Conservation (phyloP, 805 yeast genomes). For the Candida hispaniensis region DNA sequence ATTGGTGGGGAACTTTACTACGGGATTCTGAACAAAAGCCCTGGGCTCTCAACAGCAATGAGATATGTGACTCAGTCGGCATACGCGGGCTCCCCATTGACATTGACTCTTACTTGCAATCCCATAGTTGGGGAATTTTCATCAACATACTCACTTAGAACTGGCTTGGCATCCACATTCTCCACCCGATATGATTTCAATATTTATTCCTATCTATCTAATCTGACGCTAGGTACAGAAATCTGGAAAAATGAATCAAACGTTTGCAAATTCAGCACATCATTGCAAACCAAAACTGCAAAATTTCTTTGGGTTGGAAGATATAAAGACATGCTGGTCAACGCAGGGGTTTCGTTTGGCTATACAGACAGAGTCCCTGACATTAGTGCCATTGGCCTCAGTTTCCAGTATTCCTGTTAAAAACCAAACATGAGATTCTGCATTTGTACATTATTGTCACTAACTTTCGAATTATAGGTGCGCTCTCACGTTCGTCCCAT, state of each 20-base stretch:
- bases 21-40: conserved; percentile 72
- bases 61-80: conserved; percentile 79
- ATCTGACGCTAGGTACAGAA: conserved; percentile 78
- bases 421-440: not conserved
- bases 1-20: conserved; percentile 85
- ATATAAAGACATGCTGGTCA: conserved; percentile 63
- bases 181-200: conserved; percentile 84
- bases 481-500: too few species aligned
- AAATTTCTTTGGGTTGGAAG: conserved; percentile 82
- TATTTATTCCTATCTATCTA: conserved; percentile 79
- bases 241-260: conserved; percentile 43
- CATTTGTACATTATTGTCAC: too few species aligned
- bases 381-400: conserved; percentile 44
- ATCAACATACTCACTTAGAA: conserved; percentile 76
- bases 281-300: conserved; percentile 49
- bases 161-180: conserved; percentile 59
- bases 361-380: conserved; percentile 39
- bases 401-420: conserved; percentile 45
- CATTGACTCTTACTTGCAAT: conserved; percentile 76
- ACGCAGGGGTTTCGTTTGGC: conserved; percentile 56
- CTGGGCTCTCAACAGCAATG: conserved; percentile 77
- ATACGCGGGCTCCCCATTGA: conserved; percentile 78
- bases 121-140: conserved; percentile 86
- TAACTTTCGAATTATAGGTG: too few species aligned
- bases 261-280: conserved; percentile 58